A percentile compares a stretch with the other conserved stretches of the same genome.
These are phyloP conservation scores for Pseudocercospora ulei DNA, from an alignment of 2,329 filamentous ascomycete species.

Conservation along the genomic window DNA sequence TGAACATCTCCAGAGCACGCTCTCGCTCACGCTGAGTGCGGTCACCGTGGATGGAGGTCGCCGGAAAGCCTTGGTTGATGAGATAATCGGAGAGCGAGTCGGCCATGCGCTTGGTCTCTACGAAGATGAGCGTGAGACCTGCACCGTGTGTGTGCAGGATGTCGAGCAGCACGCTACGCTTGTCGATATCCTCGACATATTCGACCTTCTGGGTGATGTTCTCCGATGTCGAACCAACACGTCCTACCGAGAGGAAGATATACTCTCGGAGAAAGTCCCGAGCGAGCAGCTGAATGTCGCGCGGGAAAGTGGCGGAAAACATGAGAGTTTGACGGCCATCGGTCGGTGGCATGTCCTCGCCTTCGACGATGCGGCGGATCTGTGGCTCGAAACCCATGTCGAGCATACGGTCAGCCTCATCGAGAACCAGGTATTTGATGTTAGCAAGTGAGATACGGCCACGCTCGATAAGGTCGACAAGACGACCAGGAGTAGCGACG, in stretches of 20 bases:
- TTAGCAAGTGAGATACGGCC: conserved; percentile 94
- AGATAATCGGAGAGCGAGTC: conserved; percentile 96
- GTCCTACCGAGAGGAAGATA: conserved; percentile 95
- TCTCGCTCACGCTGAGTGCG: conserved; percentile 98
- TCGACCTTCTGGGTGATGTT: conserved; percentile 99
- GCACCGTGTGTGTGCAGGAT: conserved; percentile 89
- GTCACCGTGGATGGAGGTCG: conserved; percentile 96
- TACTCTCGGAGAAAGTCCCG: conserved; percentile 99
- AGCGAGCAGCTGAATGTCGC: conserved; percentile 97
- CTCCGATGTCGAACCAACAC: conserved; percentile 98
- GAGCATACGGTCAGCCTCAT: conserved; percentile 99
- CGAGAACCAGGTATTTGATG: conserved; percentile 98
- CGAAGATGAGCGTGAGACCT: conserved; percentile 91
- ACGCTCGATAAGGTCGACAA: conserved; percentile 96
- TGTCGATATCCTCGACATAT: conserved; percentile 93
- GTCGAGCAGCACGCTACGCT: conserved; percentile 93
- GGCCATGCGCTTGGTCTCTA: conserved; percentile 99
- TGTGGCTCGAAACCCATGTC: conserved; percentile 99
- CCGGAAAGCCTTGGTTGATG: conserved; percentile 96
- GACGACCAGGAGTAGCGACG: conserved; percentile 91
- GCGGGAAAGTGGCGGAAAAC: conserved; percentile 98
- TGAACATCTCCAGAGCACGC: conserved; percentile 94
- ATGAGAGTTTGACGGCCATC: conserved; percentile 90
- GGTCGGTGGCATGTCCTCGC: conserved; percentile 89
- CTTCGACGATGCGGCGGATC: conserved; percentile 96